Evolutionary conservation across 2,329 filamentous ascomycete genomes (phyloP), one percentile per base, ranked within the genome.

Genomic region (Eutypa lata): DNA sequence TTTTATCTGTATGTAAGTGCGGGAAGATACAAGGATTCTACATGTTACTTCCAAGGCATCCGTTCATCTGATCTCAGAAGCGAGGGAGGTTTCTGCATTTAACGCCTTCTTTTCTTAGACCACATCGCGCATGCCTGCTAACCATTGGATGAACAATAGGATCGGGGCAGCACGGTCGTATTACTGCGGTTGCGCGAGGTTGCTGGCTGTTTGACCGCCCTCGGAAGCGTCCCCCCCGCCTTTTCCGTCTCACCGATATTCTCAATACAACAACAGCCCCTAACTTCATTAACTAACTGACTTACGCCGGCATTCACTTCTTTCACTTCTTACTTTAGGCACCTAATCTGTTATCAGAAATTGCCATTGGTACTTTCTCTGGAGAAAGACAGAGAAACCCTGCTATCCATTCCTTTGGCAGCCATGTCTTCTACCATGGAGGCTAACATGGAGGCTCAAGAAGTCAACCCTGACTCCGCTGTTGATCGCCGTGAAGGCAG

Each of bases 401-500:
- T 31, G 26, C 26, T 10, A 31, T 31, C 10, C 26, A 31, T 31
- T n/a, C 26, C 21, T 49, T 19, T 22, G 53, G 24, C 31, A 19
- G 14, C 47, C 21, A 57, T 57, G 52, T 52, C 58, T 28, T 56
- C 54, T 16, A 57, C 51, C n/a, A 52, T 52, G 40, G 52, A 56
- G 18, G 43, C 56, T 18, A 56, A 59, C 13, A 60, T 63, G 56
- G 61, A 63, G 21, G 33, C 62, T 8, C 56, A 60, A 50, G 56
- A 60, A 45, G 44, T 37, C 22, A 56, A 56, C 50, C 51, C 55
- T 13, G 49, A 49, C 28, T 49, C 54, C 35, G 24, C 57, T 7
- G 53, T 56, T n/a, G 61, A 62, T 18, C 60, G 56, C 19, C 58
- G 52, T 13, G 60, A 63, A 47, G 54, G 62, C n/a, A 55, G 43